Base-by-base conservation (phyloP, 1,284 basidiomycete species). In the Coniferiporia sulphurascens region DNA sequence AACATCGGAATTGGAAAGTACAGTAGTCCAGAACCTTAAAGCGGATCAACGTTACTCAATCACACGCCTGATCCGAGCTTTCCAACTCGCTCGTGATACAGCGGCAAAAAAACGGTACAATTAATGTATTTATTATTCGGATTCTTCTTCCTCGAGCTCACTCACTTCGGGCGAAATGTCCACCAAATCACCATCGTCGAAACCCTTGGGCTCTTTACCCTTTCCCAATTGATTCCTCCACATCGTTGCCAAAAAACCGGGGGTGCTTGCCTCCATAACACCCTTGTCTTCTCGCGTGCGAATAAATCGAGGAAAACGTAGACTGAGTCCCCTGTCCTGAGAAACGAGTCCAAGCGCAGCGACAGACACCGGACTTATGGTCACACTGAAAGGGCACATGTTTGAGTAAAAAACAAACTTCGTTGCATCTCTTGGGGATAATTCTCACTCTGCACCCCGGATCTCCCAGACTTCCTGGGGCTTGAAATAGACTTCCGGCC, bases 381-480 rank as follows among this genome's bases (percentile, higher is more conserved):
- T 95, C 64, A 96, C 83, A 69, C 91, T 93, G 65, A 19, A 58
- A 38, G 55, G 54, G 51, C 45, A 36, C 10, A 15, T 17, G 27
- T 48, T 35, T 6, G 53, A 60, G 21, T 34, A 55, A 45, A 43
- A 52, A 27, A 27, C n/a, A 27, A 27, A 27, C 27, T 12, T 36
- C 50, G 27, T 32, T 50, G 32, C 38, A 38, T 36, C 19, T 17
- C 27, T 50, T 52, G 48, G 21, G 27, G 45, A 55, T 49, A 21
- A 34, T 41, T 72, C 81, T 72, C 67, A 92, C 89, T 95, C 93
- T 55, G 95, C 93, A 17, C 93, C 93, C 21, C 90, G 82, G 61
- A 97, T 88, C 74, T 96, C 93, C 93, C 93, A 95, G 36, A 95
- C 91, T 70, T 95, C 91, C 59, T 76, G 76, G 3, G 95, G 94